These are phyloP conservation scores for Dactylellina leptospora DNA, from an alignment of 2,329 filamentous ascomycete species.

Conservation along the genomic window DNA sequence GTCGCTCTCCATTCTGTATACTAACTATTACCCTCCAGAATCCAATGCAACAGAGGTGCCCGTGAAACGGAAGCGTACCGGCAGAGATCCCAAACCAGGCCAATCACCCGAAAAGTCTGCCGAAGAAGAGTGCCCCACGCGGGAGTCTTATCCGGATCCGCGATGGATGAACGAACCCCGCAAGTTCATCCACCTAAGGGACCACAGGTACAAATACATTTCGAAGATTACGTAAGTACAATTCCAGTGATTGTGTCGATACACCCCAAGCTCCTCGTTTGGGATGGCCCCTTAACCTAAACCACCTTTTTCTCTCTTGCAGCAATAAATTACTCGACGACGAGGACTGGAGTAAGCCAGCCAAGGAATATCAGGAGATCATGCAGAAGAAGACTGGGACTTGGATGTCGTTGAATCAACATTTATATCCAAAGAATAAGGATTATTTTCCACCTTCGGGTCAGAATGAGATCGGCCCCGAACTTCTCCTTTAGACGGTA, in stretches of 20 bases:
- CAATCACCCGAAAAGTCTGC: conserved; percentile 47
- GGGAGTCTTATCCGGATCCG: conserved; percentile 50
- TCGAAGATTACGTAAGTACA: conserved; percentile 50
- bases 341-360: conserved; percentile 40
- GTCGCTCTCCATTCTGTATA: not conserved
- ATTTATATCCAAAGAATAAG: conserved; percentile 49
- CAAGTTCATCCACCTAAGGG: conserved; percentile 33
- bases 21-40: conserved; percentile 36
- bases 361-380: conserved; percentile 48
- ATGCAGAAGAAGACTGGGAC: conserved; percentile 50
- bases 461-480: conserved; percentile 42
- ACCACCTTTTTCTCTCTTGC: not conserved
- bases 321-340: conserved; percentile 52
- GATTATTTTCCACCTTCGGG: conserved; percentile 52
- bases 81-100: conserved; percentile 34
- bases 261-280: conserved; percentile 6
- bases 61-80: conserved; percentile 23
- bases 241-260: not conserved
- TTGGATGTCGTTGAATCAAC: conserved; percentile 49
- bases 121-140: conserved; percentile 39
- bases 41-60: conserved; percentile 31
- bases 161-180: conserved; percentile 52
- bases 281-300: conserved; percentile 35
- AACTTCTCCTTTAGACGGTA: conserved; percentile 29
- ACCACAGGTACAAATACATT: conserved; percentile 50